Evolutionary conservation across 208 protist species (phyloP), one percentile per base, ranked within the genome.

Genomic region (Leishmania gerbilli): DNA sequence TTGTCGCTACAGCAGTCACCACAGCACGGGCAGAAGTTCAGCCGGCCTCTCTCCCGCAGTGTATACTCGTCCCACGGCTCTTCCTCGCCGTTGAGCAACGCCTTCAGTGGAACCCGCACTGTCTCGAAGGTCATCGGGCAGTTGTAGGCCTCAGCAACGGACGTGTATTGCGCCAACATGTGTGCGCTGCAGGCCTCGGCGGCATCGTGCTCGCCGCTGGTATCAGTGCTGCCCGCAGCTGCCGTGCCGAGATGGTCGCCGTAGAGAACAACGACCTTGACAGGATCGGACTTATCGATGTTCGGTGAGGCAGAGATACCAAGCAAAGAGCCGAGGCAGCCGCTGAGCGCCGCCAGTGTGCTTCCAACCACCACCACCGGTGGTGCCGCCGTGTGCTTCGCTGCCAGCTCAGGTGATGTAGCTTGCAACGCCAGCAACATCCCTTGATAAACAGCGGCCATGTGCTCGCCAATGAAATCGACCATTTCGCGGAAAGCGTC

Each of bases 1-100:
- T 71, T 58, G 19, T 82, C 80, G 37, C 79, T 11, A 34, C 76
- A 74, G 78, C 88, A 89, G 76, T 83, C 71, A 31, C 93, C 91
- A 62, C 93, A 97, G 75, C 93, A 97, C 1, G 93, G 93, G 76
- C 93, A 97, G 67, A 92, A 97, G 82, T 97, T 95, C 19, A 94
- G 87, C 19, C 92, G 83, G 27, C 79, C 68, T 42, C 89, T 87
- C 78, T 97, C 93, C 74, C 81, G 82, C 72, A 83, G 88, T 51
- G 91, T 95, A 64, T 89, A 91, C 62, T 72, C 75, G 78, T 97
- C 93, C 91, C 89, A 95, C 75, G 79, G 67, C 88, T 95, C 90
- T 67, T 95, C 92, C 0, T 68, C 91, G n/a, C 87, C 92, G 3
- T 95, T 88, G 27, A 94, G 49, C 71, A 97, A 74, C 40, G 80